Percentiles rank a stretch among this genome's conserved stretches.
These are phyloP conservation scores for Termitomyces sp. DNA, from an alignment of 768 basidiomycete species.

Conservation along the genomic window DNA sequence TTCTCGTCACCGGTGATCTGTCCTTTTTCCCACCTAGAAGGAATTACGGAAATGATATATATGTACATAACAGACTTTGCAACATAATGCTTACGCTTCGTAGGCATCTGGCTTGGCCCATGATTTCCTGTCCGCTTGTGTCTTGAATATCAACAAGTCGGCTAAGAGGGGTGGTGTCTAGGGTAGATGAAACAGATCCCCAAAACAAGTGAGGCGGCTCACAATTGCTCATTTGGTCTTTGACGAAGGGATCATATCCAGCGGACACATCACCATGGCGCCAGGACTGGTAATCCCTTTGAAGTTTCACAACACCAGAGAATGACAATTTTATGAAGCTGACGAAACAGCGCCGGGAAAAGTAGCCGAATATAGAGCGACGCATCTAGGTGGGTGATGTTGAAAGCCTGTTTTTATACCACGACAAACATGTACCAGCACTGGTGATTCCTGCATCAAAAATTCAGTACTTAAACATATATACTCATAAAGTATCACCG, in stretches of 20 bases:
- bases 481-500: conserved; percentile 7
- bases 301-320: conserved; percentile 61
- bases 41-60: background rate
- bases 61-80: background rate
- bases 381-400: conserved; percentile 41
- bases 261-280: conserved; percentile 39
- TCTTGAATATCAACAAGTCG: conserved; percentile 55
- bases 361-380: conserved; percentile 78
- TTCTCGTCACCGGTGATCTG: conserved; percentile 65
- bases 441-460: conserved; percentile 23
- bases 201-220: conserved; percentile 15
- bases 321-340: conserved; percentile 76
- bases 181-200: background rate
- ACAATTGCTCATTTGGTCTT: conserved; percentile 50
- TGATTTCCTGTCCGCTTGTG: conserved; percentile 56
- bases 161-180: conserved; percentile 17
- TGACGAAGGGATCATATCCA: conserved; percentile 44
- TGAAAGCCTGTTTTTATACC: no score
- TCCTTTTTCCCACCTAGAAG: conserved; percentile 60
- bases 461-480: background rate
- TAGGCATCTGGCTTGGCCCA: conserved; percentile 62
- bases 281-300: conserved; percentile 66
- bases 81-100: conserved; percentile 41
- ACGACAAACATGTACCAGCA: conserved; percentile 23
- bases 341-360: conserved; percentile 71